Evolutionary conservation across 2,329 filamentous ascomycete species (phyloP).

Genomic region (Cryoendolithus antarcticus): DNA sequence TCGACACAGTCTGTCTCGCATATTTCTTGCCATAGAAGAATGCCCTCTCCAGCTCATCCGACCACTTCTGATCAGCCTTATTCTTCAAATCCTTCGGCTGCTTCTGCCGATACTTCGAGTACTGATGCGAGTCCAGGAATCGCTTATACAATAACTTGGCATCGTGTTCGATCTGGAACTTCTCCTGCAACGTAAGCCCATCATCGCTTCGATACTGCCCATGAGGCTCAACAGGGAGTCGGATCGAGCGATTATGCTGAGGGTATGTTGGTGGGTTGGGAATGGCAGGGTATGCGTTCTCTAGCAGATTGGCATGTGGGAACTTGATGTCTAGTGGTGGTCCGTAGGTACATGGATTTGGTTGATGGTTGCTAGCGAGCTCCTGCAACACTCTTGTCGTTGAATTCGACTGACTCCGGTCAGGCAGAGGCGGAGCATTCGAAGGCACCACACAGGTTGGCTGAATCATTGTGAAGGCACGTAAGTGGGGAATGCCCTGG

Average conservation of each 20-base stretch:
- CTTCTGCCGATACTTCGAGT: conserved; percentile 34
- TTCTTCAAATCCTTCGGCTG: conserved; percentile 24
- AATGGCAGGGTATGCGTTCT: no score
- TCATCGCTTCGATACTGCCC: not conserved
- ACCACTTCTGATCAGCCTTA: conserved; percentile 30
- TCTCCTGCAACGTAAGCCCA: conserved; percentile 4
- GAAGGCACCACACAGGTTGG: conserved; percentile 30
- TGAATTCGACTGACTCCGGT: conserved; percentile 11
- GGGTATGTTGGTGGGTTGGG: conserved; percentile 44
- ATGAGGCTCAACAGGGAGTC: conserved; percentile 40
- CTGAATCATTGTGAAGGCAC: conserved; percentile 22
- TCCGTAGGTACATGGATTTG: conserved; percentile 14
- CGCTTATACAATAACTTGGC: conserved; percentile 12
- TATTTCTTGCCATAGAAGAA: conserved; percentile 33
- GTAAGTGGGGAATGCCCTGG: conserved; percentile 18
- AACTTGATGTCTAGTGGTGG: conserved; percentile 1
- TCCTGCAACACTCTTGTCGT: conserved; percentile 27
- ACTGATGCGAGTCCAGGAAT: conserved; percentile 26
- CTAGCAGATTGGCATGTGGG: not conserved
- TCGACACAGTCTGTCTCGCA: conserved; percentile 1
- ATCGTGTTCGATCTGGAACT: conserved; percentile 10
- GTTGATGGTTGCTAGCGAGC: conserved; percentile 29
- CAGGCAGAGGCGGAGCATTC: conserved; percentile 28
- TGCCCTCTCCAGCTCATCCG: conserved; percentile 34
- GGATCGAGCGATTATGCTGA: conserved; percentile 86